These are phyloP conservation scores for Pichia gijzeniarum DNA, from an alignment of 805 yeast species.

Conservation along the genomic window DNA sequence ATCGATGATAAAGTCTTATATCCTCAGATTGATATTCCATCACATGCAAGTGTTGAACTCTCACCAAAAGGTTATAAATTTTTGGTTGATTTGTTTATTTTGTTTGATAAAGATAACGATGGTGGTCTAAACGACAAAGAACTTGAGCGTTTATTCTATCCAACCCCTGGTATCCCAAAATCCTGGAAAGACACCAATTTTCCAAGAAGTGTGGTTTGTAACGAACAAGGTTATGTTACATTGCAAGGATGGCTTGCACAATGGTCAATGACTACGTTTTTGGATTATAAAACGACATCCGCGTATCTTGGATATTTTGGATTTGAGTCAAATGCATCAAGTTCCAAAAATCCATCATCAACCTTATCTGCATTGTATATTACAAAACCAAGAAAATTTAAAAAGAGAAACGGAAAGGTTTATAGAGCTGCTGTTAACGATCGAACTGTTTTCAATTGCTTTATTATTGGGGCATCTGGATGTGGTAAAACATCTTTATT, in stretches of 20 bases:
- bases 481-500: slow-evolving; percentile 84
- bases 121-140: slow-evolving; percentile 86
- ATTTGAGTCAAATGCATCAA: slow-evolving; percentile 44
- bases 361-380: slow-evolving; percentile 54
- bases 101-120: slow-evolving; percentile 92
- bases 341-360: slow-evolving; percentile 16
- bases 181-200: slow-evolving; percentile 82
- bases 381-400: slow-evolving; percentile 70
- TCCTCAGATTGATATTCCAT: slow-evolving; percentile 72
- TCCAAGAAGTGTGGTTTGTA: slow-evolving; percentile 83
- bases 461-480: slow-evolving; percentile 75
- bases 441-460: slow-evolving; percentile 88
- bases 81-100: slow-evolving; percentile 79
- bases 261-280: slow-evolving; percentile 93
- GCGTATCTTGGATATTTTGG: slow-evolving; percentile 90
- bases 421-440: slow-evolving; percentile 70
- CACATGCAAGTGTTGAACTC: slow-evolving; percentile 76
- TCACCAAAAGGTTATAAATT: slow-evolving; percentile 91
- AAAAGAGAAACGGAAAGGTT: slow-evolving; percentile 55
- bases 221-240: slow-evolving; percentile 84
- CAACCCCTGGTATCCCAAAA: slow-evolving; percentile 90
- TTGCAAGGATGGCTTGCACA: slow-evolving; percentile 98
- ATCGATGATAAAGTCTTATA: slow-evolving; percentile 71
- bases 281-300: slow-evolving; percentile 77
- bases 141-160: slow-evolving; percentile 60